Evolutionary conservation across 768 basidiomycete genomes (phyloP), one percentile per base, ranked within the genome.

Genomic region (Podaxis sp.): DNA sequence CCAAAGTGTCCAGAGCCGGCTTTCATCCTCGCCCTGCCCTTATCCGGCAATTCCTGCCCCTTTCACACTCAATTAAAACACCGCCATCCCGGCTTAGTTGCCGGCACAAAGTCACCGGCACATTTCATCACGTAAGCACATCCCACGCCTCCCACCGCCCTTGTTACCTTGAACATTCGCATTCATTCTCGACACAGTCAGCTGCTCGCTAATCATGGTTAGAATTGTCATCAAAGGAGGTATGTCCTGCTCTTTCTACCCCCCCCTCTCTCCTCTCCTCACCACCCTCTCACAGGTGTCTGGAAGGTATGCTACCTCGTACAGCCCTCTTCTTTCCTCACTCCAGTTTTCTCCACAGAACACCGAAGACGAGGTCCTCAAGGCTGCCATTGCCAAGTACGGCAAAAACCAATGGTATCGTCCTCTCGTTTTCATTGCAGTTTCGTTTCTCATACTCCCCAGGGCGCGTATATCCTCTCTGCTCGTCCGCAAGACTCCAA

Each of bases 401-500:
- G 93, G 93, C 68, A 95, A 95, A 78, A 95, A 96, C 69, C 94
- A 96, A 80, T 96, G 94, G 91, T 86, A 65, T 42, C 32, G 77
- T 65, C 11, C 23, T 36, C 36, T 42, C 5, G 35, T 5, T 48
- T 35, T 38, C 51, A 42, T 51, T 2, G 37, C 25, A 57, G 35
- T 61, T 42, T 37, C 44, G 50, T 54, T 55, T 50, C 65, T 57
- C 14, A 53, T 21, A n/a, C 14, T 23, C 50, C 46, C 5, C 50
- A 91, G 93, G 95, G 96, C 96, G 27, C 94, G 96, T 68, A 98
- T 99, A 71, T 97, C 95, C 10, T 98, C 96, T 35, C 81, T 99
- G 32, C 85, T 99, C 55, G 97, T 98, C 37, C 87, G 97, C 65
- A 99, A 99, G 76, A 99, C 97, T 1, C 95, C 97, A 10, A 99